Evolutionary conservation across 371 early-diverging fungal genomes (phyloP), one percentile per base, ranked within the genome.

Genomic region (Zopfochytrium polystomum): DNA sequence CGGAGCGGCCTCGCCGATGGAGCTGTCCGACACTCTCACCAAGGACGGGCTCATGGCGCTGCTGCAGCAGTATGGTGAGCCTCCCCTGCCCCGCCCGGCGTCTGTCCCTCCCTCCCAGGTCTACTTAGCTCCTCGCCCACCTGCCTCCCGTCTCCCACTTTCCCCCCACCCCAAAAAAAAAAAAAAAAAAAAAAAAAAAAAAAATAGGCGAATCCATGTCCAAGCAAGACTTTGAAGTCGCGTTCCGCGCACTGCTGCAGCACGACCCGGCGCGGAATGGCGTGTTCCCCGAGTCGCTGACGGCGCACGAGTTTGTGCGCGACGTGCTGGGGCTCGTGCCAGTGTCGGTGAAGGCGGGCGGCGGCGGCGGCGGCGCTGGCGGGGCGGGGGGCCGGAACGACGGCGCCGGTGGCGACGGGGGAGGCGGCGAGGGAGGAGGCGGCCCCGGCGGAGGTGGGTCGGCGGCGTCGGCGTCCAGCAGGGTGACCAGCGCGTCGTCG

Each of bases 21-120:
- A 45, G 2, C n/a, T 25, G 3, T 51, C 30, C 35, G 35, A 62
- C 30, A 47, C 22, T 7, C 47, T 73, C 22, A 45, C 58, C 5
- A 56, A 60, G 18, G 60, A 68, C 5, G 76, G 74, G 0, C 52
- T 79, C 6, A 43, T 71, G 15, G 55, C 75, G 2, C 45, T 79
- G 42, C 45, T 79, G 35, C 75, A 76, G 58, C 73, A 74, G 44
- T 76, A 71, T 58, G 79, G 78, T 74, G 22, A 27, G 20, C 15
- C n/a, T n/a, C n/a, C n/a, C n/a, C n/a, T n/a, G n/a, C n/a, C n/a
- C n/a, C n/a, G n/a, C n/a, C n/a, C n/a, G n/a, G n/a, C n/a, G n/a
- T n/a, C n/a, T n/a, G n/a, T n/a, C n/a, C n/a, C n/a, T n/a, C n/a
- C n/a, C n/a, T n/a, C n/a, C n/a, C n/a, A n/a, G n/a, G n/a, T n/a